Percentiles rank a stretch among this genome's conserved stretches.
Evolutionary conservation across 176 grass and related monocot species (phyloP).

Genomic region (Phyllostachys edulis): DNA sequence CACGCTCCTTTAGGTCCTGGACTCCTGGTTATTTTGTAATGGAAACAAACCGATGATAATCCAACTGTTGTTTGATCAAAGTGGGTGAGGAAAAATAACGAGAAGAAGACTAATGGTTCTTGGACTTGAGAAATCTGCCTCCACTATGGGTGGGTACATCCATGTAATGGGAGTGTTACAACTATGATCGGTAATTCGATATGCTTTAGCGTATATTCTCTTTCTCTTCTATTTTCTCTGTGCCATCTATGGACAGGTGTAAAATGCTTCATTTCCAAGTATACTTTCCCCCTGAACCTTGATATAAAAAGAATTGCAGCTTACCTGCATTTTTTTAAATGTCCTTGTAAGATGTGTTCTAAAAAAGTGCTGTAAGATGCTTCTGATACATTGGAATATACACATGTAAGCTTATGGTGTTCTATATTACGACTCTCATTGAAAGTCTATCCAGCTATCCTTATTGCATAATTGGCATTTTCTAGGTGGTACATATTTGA

Average conservation of each 20-base stretch:
- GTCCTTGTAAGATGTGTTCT: not conserved
- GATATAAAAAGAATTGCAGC: not conserved
- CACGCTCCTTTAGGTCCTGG: not conserved
- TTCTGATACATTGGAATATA: constrained; percentile 6
- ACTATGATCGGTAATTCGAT: not conserved
- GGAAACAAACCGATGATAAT: not conserved
- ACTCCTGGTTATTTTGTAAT: constrained; percentile 4
- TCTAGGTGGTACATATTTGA: constrained; percentile 78
- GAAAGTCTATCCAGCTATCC: not conserved
- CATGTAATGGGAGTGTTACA: not conserved
- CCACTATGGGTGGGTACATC: not conserved
- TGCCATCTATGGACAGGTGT: not conserved
- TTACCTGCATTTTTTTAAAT: not conserved
- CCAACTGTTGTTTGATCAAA: not conserved
- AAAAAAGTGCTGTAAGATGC: not conserved
- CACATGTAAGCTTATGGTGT: not conserved
- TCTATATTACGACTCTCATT: constrained; percentile 2
- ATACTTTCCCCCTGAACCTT: not conserved
- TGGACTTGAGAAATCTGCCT: not conserved
- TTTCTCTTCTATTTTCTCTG: not conserved
- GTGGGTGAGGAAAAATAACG: not conserved
- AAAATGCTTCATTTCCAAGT: not conserved
- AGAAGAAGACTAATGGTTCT: not conserved
- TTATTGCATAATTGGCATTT: constrained; percentile 14
- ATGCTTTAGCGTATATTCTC: not conserved